A percentile compares a stretch with the other conserved stretches of the same genome.
These are phyloP conservation scores for Eucalyptus melliodora DNA, from an alignment of 345 rosid species.

Conservation along the genomic window DNA sequence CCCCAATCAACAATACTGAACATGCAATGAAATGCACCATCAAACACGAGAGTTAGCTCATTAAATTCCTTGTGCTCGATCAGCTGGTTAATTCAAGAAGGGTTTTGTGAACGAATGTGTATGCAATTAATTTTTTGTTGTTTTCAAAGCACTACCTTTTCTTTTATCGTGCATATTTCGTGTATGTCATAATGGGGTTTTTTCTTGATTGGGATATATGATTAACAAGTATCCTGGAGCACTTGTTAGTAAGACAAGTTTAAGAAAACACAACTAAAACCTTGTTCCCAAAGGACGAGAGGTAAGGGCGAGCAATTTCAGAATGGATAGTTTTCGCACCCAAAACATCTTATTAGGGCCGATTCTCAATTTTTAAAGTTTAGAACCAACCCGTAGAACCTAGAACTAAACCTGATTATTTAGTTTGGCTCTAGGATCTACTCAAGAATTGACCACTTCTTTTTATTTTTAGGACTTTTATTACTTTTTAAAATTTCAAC, in stretches of 20 bases:
- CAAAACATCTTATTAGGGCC: neutral
- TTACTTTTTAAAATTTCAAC: too few species aligned
- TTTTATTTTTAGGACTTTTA: too few species aligned
- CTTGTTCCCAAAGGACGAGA: accelerated
- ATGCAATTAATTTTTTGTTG: accelerated
- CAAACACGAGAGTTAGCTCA: neutral
- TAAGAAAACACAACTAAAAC: neutral
- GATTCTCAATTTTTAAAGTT: neutral
- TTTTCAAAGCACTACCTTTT: neutral
- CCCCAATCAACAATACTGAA: neutral
- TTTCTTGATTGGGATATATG: neutral
- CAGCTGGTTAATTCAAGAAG: accelerated
- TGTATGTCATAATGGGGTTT: neutral
- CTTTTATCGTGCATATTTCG: too few species aligned
- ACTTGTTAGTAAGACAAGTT: too few species aligned
- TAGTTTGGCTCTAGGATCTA: accelerated
- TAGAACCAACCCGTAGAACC: neutral
- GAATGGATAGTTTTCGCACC: too few species aligned
- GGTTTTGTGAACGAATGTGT: neutral
- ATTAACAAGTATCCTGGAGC: neutral
- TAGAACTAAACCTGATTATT: too few species aligned
- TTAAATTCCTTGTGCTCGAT: neutral
- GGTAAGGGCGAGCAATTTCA: accelerated
- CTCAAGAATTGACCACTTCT: neutral
- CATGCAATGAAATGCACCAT: neutral